Conservation (phyloP, 1,139 yeast genomes). For the Taphrina wiesneri region DNA sequence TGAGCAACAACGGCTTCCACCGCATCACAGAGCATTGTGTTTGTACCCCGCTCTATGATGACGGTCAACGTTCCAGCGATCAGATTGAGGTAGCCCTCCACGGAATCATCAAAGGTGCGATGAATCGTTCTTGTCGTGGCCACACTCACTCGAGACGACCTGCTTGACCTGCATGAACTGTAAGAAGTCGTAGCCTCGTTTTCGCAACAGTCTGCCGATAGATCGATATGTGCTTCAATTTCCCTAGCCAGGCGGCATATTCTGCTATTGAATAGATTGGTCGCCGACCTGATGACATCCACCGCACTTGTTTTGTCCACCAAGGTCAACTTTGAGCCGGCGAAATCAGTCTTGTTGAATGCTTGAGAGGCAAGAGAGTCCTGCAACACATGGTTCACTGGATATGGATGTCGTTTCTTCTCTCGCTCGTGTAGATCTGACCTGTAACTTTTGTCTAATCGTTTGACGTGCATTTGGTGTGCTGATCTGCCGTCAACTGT, state of each 20-base stretch:
- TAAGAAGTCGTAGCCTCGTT: neutral
- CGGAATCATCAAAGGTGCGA: neutral
- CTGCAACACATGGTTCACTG: neutral
- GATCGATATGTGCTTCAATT: constrained; percentile 1
- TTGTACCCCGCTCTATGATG: constrained; percentile 1
- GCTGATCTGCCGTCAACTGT: neutral
- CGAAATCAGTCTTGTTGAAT: neutral
- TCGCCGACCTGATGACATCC: constrained; percentile 8
- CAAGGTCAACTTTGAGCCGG: neutral
- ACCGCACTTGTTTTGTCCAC: neutral
- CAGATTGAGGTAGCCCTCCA: constrained; percentile 5
- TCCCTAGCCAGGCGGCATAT: neutral
- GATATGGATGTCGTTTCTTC: neutral
- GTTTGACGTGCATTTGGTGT: constrained; percentile 9
- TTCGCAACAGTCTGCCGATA: constrained; percentile 1
- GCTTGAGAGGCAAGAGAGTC: neutral
- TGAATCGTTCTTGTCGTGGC: neutral
- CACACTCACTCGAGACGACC: neutral
- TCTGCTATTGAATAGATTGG: constrained; percentile 4
- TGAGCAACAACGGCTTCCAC: constrained; percentile 2
- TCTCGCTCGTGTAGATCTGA: constrained; percentile 3
- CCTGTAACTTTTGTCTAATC: constrained; percentile 1
- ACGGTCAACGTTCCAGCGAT: neutral
- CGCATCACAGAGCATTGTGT: constrained; percentile 6
- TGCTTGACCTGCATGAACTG: neutral